Evolutionary conservation across 306 rosid genomes (phyloP), one percentile per base, ranked within the genome.

Genomic region (Styphnolobium japonicum): DNA sequence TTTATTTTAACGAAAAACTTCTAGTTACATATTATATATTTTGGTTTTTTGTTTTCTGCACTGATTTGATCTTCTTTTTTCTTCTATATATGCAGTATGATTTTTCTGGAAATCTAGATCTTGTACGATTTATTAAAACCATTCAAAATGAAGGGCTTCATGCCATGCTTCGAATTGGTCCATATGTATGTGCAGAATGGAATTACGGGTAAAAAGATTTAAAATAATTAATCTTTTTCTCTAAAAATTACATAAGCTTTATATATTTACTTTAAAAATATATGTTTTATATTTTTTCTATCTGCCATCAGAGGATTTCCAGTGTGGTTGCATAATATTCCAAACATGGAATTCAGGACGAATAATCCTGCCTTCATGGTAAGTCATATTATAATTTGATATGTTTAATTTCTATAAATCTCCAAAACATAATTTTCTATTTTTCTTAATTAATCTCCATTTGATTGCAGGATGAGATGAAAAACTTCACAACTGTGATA

Each of bases 131-230:
- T 34, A 79, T 88, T 36, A 67, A 79, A 55, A 71, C 85, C 5
- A 58, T 83, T 16, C 80, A 78, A 39, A 2, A 49, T 2, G 71
- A 55, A 51, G 85, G 86, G 0, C 83, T 82, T 0, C 18, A 71
- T 62, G 84, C 70, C 25, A 55, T 83, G 72, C 89, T 88, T 40
- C 71, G 89, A 14, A 88, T 88, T 69, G 88, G 92, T 19, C 92
- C 92, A n/a, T 85, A 88, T 11, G 79, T 81, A 0, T 85, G 91
- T 58, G 89, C 83, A 0, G 91, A 88, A 51, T 88, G 88, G 92
- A 83, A 86, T 58, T 88, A 81, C 3, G 92, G 92, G 86, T 83
- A 88, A 45, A 40, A 75, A 25, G 1, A 9, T 43, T 22, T n/a
- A n/a, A 60, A 61, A 39, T 8, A 16, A n/a, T n/a, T 15, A 18